Base-by-base conservation (phyloP, 2,329 filamentous ascomycete genomes). In the Fusarium torreyae region DNA sequence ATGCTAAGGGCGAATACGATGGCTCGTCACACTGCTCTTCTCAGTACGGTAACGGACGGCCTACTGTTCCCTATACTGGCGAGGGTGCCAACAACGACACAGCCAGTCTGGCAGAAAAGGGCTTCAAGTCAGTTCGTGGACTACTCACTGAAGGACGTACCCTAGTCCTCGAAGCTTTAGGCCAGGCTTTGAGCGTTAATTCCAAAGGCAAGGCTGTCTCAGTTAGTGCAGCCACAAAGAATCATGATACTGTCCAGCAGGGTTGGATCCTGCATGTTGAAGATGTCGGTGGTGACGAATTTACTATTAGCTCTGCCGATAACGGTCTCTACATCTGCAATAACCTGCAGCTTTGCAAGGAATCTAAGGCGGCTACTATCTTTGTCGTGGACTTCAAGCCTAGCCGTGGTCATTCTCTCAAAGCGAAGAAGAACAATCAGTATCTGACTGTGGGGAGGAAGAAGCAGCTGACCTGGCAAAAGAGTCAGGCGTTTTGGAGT, bases 1-100 rank as follows among this genome's bases (percentile, higher is more conserved):
- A 63, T 1, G n/a, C 26, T 0, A 63, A 62, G 28, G 59, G 59
- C 11, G 57, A 54, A 0, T 63, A 63, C 10, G 59, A 63, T 13
- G 59, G 59, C 0, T 63, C 59, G 0, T 63, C 59, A 0, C 31
- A 63, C 1, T 63, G 59, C 3, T 39, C 28, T 3, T 55, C 57
- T 1, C 22, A 22, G 4, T 63, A 63, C 6, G 59, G 59, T 0
- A 63, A 43, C 3, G 46, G 59, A 0, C 28, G 28, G 2, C 59
- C 59, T 1, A n/a, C 48, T 7, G 40, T 63, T 13, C 59, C 59
- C 3, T 63, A 63, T 1, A 62, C 34, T 15, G 40, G 36, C 0
- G 39, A 31, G 1, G 57, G 20, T 0, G 46, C 15, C 6, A 55
- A 55, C 2, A 62, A 63, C 3, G 57, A 62, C 1, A 63, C 59